Conservation (phyloP, 1,284 basidiomycete genomes). For the Boletus semigastroideus region DNA sequence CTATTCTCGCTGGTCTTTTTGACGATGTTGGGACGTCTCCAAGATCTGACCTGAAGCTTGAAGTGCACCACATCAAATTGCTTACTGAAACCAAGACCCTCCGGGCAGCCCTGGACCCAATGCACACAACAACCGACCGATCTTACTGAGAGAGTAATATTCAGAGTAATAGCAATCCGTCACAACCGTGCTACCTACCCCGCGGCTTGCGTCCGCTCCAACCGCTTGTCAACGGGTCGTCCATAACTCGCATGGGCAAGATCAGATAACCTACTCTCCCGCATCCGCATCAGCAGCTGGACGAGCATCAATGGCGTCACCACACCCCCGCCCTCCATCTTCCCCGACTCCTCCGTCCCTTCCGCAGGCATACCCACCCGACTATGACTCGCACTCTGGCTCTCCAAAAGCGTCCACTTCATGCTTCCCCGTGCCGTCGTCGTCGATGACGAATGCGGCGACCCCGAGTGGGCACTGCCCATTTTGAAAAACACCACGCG, state of each 20-base stretch:
- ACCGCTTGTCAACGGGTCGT: constrained; percentile 56
- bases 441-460: constrained; percentile 16
- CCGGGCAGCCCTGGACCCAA: no score
- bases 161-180: no score
- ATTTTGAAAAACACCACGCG: constrained; percentile 15
- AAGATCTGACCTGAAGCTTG: no score
- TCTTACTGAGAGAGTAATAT: no score
- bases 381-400: constrained; percentile 27
- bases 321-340: constrained; percentile 18
- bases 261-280: constrained; percentile 64
- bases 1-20: not conserved
- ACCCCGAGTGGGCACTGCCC: constrained; percentile 7
- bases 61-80: not conserved
- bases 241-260: constrained; percentile 52
- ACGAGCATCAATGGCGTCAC: constrained; percentile 58
- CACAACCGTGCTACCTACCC: constrained; percentile 37
- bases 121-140: no score
- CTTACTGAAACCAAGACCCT: not conserved
- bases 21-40: not conserved
- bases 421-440: constrained; percentile 13
- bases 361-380: constrained; percentile 23
- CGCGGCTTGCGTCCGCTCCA: constrained; percentile 66
- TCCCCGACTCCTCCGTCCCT: constrained; percentile 13
- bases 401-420: constrained; percentile 23
- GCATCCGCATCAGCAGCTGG: constrained; percentile 62